phyloP scores from a whole-genome alignment of 441 rosid species.

The Erodium moschatum region DNA sequence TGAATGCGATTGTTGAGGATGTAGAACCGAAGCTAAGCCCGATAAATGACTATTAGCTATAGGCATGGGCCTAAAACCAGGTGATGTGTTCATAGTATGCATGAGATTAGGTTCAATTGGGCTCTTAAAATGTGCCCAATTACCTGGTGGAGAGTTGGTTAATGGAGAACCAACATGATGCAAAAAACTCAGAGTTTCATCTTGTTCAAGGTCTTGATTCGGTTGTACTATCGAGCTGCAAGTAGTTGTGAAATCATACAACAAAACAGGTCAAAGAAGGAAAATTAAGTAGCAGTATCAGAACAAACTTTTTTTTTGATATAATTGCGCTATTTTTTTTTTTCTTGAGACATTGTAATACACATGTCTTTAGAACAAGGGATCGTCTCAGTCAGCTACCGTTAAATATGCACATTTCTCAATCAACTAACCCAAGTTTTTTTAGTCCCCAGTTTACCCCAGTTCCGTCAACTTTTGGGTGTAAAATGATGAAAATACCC shows the following conservation, averaged over 20 bases:
- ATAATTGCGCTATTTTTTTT: too few species aligned
- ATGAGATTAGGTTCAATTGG: conserved; percentile 51
- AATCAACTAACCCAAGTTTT: too few species aligned
- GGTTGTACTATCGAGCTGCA: conserved; percentile 52
- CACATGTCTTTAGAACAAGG: too few species aligned
- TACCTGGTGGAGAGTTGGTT: conserved; percentile 79
- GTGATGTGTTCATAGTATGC: conserved; percentile 46
- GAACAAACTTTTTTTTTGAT: too few species aligned
- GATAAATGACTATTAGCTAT: conserved; percentile 37
- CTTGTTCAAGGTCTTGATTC: conserved; percentile 66
- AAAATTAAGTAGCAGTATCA: background rate
- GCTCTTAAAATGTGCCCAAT: conserved; percentile 59
- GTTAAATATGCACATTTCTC: too few species aligned
- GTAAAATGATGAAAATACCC: too few species aligned
- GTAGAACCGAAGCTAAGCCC: conserved; percentile 74
- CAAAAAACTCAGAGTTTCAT: conserved; percentile 48
- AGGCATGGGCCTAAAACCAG: conserved; percentile 46
- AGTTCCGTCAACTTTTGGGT: too few species aligned
- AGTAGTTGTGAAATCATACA: conserved; percentile 7
- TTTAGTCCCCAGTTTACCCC: too few species aligned
- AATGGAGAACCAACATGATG: conserved; percentile 73
- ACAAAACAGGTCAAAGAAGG: background rate
- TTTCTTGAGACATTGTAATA: too few species aligned
- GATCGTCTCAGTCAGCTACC: too few species aligned
- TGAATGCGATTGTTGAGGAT: conserved; percentile 45